Evolutionary conservation across 1,284 basidiomycete genomes (phyloP).

Genomic region (Exobasidium rhododendri): DNA sequence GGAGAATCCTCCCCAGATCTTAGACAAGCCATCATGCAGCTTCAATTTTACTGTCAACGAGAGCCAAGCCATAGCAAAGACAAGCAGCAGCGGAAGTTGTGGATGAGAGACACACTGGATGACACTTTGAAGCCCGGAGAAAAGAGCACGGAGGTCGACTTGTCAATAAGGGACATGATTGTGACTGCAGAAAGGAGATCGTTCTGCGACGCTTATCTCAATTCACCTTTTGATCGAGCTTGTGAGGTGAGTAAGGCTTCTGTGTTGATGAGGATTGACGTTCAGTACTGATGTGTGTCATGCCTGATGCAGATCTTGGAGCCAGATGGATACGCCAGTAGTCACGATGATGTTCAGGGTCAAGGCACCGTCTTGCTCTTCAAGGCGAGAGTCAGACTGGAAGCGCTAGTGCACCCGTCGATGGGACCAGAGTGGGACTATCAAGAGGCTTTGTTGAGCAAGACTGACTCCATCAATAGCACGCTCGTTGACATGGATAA

Average conservation of each 20-base stretch:
- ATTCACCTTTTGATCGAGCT: constrained; percentile 2
- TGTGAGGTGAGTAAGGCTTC: neutral
- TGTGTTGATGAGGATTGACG: no score
- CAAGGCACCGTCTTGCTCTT: neutral
- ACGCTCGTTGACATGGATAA: neutral
- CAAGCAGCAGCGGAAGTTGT: neutral
- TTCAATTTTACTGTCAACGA: constrained; percentile 61
- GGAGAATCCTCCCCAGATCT: constrained; percentile 64
- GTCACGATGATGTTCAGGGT: constrained; percentile 3
- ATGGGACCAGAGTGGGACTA: neutral
- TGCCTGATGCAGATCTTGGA: neutral
- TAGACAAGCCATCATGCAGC: constrained; percentile 62
- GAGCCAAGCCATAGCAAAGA: neutral
- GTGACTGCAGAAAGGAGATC: neutral
- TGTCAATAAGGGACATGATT: neutral
- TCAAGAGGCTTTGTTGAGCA: neutral
- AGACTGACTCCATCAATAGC: neutral
- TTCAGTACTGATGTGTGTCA: neutral
- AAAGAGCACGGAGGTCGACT: constrained; percentile 4
- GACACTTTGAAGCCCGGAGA: neutral
- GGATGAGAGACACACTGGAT: neutral
- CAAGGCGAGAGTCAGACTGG: neutral
- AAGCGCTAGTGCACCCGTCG: neutral
- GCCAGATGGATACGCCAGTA: constrained; percentile 18
- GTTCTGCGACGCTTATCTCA: constrained; percentile 4